phyloP scores from a whole-genome alignment of 257 asterid species.

The Coffea eugenioides region DNA sequence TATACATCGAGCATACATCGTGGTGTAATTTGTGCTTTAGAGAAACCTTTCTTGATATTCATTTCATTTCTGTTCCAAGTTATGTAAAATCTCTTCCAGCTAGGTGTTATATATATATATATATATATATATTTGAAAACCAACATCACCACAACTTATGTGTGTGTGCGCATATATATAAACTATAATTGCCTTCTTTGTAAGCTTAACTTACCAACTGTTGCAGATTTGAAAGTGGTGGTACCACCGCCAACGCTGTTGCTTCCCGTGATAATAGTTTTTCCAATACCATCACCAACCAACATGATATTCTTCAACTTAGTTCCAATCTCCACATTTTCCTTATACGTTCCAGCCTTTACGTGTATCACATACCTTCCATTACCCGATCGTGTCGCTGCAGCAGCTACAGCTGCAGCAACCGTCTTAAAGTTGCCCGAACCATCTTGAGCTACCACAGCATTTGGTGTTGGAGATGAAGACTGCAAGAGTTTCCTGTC shows the following conservation, averaged over 20 bases:
- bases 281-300: slow-evolving; percentile 87
- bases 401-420: slow-evolving; percentile 49
- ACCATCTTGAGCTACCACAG: slow-evolving; percentile 55
- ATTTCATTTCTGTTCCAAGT: too few relatives aligned
- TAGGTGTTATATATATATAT: too few relatives aligned
- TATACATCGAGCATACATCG: too few relatives aligned
- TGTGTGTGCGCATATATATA: too few relatives aligned
- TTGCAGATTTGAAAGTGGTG: slow-evolving; percentile 79
- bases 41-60: too few relatives aligned
- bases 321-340: slow-evolving; percentile 59
- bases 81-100: too few relatives aligned
- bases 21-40: too few relatives aligned
- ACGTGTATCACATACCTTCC: slow-evolving; percentile 67
- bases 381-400: slow-evolving; percentile 38
- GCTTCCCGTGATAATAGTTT: slow-evolving; percentile 83
- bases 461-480: slow-evolving; percentile 28
- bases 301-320: slow-evolving; percentile 60
- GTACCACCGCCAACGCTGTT: slow-evolving; percentile 69
- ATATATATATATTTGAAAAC: too few relatives aligned
- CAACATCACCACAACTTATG: too few relatives aligned
- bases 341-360: slow-evolving; percentile 65
- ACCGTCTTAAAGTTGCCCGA: slow-evolving; percentile 61
- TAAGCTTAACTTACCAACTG: slow-evolving; percentile 56
- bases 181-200: background rate
- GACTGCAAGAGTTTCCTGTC: slow-evolving; percentile 65